Percentiles rank a stretch among this genome's conserved stretches.
Evolutionary conservation across 352 stramenopile species (phyloP).

Genomic region (Pythium folliculosum): DNA sequence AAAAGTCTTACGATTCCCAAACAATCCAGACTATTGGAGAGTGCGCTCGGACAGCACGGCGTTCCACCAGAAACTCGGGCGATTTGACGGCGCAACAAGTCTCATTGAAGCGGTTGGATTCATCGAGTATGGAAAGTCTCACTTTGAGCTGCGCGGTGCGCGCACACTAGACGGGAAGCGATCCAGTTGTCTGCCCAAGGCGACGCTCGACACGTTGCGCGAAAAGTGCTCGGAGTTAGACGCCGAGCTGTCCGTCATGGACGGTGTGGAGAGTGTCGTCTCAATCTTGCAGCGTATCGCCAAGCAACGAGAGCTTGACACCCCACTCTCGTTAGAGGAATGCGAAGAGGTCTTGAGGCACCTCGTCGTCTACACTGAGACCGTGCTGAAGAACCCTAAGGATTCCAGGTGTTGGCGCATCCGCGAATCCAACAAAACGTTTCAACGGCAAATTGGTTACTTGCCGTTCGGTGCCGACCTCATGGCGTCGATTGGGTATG

Average conservation of each 20-base stretch:
- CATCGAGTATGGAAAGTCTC: slow-evolving; percentile 48
- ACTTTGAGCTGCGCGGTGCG: slow-evolving; percentile 57
- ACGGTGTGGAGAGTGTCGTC: slow-evolving; percentile 64
- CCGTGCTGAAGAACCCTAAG: slow-evolving; percentile 70
- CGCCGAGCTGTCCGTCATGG: slow-evolving; percentile 52
- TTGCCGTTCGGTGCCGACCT: slow-evolving; percentile 48
- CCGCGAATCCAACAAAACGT: slow-evolving; percentile 55
- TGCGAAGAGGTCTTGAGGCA: slow-evolving; percentile 40
- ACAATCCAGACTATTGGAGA: slow-evolving; percentile 75
- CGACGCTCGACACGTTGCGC: slow-evolving; percentile 39
- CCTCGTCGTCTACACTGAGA: slow-evolving; percentile 51
- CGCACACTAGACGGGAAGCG: slow-evolving; percentile 46
- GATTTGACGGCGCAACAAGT: slow-evolving; percentile 58
- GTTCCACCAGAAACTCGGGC: slow-evolving; percentile 66
- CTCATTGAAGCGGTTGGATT: slow-evolving; percentile 64
- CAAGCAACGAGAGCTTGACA: slow-evolving; percentile 27
- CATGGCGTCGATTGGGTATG: slow-evolving; percentile 67
- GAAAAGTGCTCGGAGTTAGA: slow-evolving; percentile 61
- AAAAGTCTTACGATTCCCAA: slow-evolving; percentile 69
- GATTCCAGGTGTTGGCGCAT: slow-evolving; percentile 71
- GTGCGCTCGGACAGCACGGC: slow-evolving; percentile 52
- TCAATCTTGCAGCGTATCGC: slow-evolving; percentile 57
- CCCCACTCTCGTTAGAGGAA: slow-evolving; percentile 46
- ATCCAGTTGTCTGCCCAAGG: slow-evolving; percentile 43
- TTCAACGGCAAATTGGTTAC: slow-evolving; percentile 65